These are phyloP conservation scores for Trifolium pratense DNA, from an alignment of 306 rosid species.

Conservation along the genomic window DNA sequence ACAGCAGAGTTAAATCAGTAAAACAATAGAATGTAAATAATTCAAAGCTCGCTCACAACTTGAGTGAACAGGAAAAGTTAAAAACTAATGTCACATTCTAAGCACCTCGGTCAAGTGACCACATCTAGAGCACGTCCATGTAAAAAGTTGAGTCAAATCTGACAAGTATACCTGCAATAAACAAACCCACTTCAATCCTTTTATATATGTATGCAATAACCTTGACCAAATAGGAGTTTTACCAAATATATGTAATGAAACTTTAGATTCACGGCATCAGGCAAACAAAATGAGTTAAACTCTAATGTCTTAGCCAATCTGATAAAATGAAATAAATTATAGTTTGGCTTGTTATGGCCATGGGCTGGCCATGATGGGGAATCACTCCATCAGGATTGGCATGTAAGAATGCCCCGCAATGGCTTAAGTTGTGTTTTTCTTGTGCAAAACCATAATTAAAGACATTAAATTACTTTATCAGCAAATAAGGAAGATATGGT, in stretches of 20 bases:
- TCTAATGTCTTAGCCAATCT: slow-evolving; percentile 9
- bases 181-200: slow-evolving; percentile 41
- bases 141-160: slow-evolving; percentile 81
- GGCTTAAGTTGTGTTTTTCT: slow-evolving; percentile 9
- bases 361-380: slow-evolving; percentile 10
- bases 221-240: neutral
- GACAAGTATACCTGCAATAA: slow-evolving; percentile 81
- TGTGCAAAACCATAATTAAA: slow-evolving; percentile 7
- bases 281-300: slow-evolving; percentile 31
- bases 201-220: neutral
- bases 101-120: slow-evolving; percentile 82
- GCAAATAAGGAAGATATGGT: neutral
- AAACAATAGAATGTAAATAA: slow-evolving; percentile 26
- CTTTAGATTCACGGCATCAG: slow-evolving; percentile 30
- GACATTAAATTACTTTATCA: slow-evolving; percentile 6
- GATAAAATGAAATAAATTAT: neutral
- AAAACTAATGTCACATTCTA: slow-evolving; percentile 33
- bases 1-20: slow-evolving; percentile 21
- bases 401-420: slow-evolving; percentile 27
- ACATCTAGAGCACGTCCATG: slow-evolving; percentile 93
- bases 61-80: slow-evolving; percentile 27
- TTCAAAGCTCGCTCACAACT: slow-evolving; percentile 15
- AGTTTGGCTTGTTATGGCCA: neutral
- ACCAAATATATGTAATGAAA: slow-evolving; percentile 26
- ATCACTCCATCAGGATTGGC: slow-evolving; percentile 33